Evolutionary conservation across 179 eudicot genomes (phyloP).

Genomic region (Sideroxylon spinosum): DNA sequence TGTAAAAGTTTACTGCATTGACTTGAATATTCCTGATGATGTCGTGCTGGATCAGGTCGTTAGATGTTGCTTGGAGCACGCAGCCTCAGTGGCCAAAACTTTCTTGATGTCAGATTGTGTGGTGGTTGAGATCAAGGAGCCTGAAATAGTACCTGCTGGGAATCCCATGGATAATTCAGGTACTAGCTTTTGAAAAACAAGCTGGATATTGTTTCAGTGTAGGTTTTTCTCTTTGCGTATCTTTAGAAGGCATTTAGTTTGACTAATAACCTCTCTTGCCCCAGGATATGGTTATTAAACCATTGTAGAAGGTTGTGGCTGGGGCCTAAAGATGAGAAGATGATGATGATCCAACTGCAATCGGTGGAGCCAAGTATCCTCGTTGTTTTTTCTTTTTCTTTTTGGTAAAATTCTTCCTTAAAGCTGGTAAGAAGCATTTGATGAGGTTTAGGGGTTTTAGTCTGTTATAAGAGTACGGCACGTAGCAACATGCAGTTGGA

Average conservation of each 20-base stretch:
- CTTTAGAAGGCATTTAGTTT: not conserved
- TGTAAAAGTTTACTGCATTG: not conserved
- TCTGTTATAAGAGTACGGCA: not conserved
- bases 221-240: not conserved
- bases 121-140: slow-evolving; percentile 92
- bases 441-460: slow-evolving; percentile 2
- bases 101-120: slow-evolving; percentile 97
- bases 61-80: slow-evolving; percentile 95
- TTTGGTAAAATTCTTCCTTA: not conserved
- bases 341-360: not conserved
- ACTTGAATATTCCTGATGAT: not conserved
- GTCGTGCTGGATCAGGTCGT: slow-evolving; percentile 54
- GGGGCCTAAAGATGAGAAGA: no score
- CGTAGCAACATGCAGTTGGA: not conserved
- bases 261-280: not conserved
- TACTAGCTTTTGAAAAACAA: slow-evolving; percentile 17
- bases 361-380: not conserved
- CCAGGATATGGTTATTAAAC: slow-evolving; percentile 26
- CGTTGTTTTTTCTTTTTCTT: not conserved
- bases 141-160: slow-evolving; percentile 54
- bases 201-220: no score
- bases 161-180: slow-evolving; percentile 96
- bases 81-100: slow-evolving; percentile 90
- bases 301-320: not conserved
- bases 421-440: slow-evolving; percentile 1